A percentile compares a stretch with the other conserved stretches of the same genome.
phyloP scores from a whole-genome alignment of 352 stramenopile species.

The Pythium brassicae region DNA sequence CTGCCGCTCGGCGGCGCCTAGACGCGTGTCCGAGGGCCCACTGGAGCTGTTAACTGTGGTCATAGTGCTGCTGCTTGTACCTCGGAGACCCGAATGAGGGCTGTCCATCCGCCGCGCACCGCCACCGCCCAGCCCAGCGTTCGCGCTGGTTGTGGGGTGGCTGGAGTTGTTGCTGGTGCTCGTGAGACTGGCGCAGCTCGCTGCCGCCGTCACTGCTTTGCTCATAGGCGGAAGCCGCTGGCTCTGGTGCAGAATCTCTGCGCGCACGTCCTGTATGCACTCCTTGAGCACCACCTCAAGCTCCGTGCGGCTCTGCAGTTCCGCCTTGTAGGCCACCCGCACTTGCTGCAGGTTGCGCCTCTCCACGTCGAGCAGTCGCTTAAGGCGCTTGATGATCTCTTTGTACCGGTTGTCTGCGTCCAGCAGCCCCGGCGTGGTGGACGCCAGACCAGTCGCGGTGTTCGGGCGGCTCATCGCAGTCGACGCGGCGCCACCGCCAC shows the following conservation, averaged over 20 bases:
- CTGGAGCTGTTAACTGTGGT: no score
- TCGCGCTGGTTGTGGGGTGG: slow-evolving; percentile 7
- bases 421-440: slow-evolving; percentile 3
- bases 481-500: neutral
- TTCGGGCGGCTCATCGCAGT: slow-evolving; percentile 17
- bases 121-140: no score
- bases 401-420: slow-evolving; percentile 86
- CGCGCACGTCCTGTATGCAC: slow-evolving; percentile 80
- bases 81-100: no score
- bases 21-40: slow-evolving; percentile 1
- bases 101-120: no score
- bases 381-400: slow-evolving; percentile 90
- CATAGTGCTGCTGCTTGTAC: no score
- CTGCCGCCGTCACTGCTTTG: slow-evolving; percentile 8
- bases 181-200: no score
- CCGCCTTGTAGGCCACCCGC: slow-evolving; percentile 56
- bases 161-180: no score
- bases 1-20: slow-evolving; percentile 48
- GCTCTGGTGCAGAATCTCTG: slow-evolving; percentile 40
- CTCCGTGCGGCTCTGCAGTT: slow-evolving; percentile 76
- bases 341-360: slow-evolving; percentile 73
- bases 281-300: slow-evolving; percentile 78
- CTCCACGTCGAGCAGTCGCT: slow-evolving; percentile 86
- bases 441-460: slow-evolving; percentile 14
- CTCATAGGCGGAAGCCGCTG: slow-evolving; percentile 16